Base-by-base conservation (phyloP, 1,139 yeast species). In the Yamadazyma trypodendri region DNA sequence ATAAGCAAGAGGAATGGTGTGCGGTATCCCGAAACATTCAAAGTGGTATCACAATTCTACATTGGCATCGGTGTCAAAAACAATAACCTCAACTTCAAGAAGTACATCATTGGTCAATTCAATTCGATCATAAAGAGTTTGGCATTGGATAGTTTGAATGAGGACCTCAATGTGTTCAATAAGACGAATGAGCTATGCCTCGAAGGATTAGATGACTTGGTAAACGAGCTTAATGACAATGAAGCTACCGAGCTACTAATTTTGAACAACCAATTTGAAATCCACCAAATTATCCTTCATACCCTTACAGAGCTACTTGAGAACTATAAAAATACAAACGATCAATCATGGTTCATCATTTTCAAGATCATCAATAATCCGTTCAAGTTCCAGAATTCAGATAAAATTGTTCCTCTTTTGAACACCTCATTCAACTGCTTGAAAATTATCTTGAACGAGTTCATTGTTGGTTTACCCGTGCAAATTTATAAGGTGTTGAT, bases 381-480 rank as follows among this genome's bases (percentile, higher is more conserved):
- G 2, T 85, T 89, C 54, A 49, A 56, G 5, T 25, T 17, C 4
- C 35, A 41, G n/a, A 38, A 37, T 16, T 55, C 63, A 37, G 76
- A 67, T 17, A 78, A 75, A 42, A 63, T 70, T 18, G 63, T 59
- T 27, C 67, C 65, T 9, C 65, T 85, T 34, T 68, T 76, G 38
- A 80, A 75, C 49, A 76, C 81, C 2, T 80, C 92, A 0, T 90
- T 84, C 61, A 90, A 83, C 45, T 84, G 94, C 0, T 67, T 90
- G 46, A 90, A 87, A 51, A 68, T 90, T 36, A 81, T 90, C 21
- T 72, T 94, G 45, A 94, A 88, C 52, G 97, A 90, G 55, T 87
- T 90, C 53, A 61, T 90, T 39, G 80, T 78, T 29, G 67, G 79
- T 2, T 64, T 92, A 17, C 96, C 97, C 0, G 58, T 68, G 30